These are phyloP conservation scores for Astragalus membranaceus DNA, from an alignment of 306 rosid species.

Conservation along the genomic window DNA sequence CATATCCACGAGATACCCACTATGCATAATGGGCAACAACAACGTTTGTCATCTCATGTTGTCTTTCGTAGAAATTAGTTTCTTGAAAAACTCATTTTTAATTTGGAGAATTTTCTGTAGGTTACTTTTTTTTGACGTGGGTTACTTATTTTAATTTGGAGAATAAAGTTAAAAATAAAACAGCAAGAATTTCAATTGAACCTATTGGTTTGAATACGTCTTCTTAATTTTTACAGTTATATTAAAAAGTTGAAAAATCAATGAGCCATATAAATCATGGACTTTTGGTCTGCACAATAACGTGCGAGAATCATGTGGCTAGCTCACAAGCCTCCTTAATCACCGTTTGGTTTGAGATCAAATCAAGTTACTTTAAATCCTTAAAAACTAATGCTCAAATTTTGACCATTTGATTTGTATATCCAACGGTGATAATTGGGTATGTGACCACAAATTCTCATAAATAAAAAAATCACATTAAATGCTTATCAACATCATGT, in stretches of 20 bases:
- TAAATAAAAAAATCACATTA: conserved; percentile 19
- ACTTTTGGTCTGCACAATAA: not conserved
- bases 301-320: conserved; percentile 21
- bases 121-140: too few species aligned
- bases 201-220: not conserved
- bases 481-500: conserved; percentile 51
- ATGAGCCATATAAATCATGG: not conserved
- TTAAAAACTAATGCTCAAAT: not conserved
- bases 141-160: not conserved
- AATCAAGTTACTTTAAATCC: not conserved
- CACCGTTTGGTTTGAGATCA: conserved; percentile 12
- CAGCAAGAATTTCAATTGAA: not conserved
- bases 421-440: conserved; percentile 36
- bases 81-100: not conserved
- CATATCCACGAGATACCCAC: conserved; percentile 70
- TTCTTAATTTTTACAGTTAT: not conserved
- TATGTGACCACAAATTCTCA: conserved; percentile 24
- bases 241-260: not conserved
- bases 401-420: not conserved
- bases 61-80: not conserved
- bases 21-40: conserved; percentile 38
- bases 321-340: conserved; percentile 23
- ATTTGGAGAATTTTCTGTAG: not conserved
- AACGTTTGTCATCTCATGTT: conserved; percentile 29
- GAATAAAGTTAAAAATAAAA: conserved; percentile 1